Evolutionary conservation across 1,284 basidiomycete genomes (phyloP).

Genomic region (Takashimella tepidaria): DNA sequence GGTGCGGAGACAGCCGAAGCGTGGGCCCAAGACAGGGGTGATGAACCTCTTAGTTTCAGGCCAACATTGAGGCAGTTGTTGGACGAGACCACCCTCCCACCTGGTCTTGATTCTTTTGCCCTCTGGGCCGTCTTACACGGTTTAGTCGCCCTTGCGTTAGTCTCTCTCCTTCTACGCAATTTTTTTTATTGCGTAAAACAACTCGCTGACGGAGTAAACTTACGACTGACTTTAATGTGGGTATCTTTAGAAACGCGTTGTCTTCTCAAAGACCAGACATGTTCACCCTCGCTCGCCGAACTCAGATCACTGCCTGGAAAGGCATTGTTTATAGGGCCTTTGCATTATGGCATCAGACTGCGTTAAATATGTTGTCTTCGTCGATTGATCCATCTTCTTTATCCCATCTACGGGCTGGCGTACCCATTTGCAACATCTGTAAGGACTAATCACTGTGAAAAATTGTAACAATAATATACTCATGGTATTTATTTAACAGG

Average conservation of each 20-base stretch:
- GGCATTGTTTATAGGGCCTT: background rate
- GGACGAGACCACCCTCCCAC: constrained; percentile 1
- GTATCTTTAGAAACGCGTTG: background rate
- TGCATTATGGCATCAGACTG: constrained; percentile 5
- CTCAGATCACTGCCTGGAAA: constrained; percentile 1
- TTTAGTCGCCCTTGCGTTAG: constrained; percentile 5
- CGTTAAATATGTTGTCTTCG: background rate
- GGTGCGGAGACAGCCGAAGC: background rate
- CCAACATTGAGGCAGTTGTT: constrained; percentile 4
- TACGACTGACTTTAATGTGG: too few relatives aligned
- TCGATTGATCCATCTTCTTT: constrained; percentile 1
- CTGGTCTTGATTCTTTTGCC: constrained; percentile 2
- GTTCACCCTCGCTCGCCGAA: background rate
- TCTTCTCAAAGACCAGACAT: constrained; percentile 1
- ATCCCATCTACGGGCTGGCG: constrained; percentile 1
- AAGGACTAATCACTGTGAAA: too few relatives aligned
- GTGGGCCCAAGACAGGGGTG: background rate
- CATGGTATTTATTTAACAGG: too few relatives aligned
- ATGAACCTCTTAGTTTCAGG: background rate
- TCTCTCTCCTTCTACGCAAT: background rate
- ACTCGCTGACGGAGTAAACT: too few relatives aligned
- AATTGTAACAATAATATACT: too few relatives aligned
- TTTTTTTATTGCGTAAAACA: background rate
- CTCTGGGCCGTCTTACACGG: constrained; percentile 6
- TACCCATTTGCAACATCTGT: constrained; percentile 6